Conservation (phyloP, 2,329 filamentous ascomycete genomes). For the Alternaria arbusti region DNA sequence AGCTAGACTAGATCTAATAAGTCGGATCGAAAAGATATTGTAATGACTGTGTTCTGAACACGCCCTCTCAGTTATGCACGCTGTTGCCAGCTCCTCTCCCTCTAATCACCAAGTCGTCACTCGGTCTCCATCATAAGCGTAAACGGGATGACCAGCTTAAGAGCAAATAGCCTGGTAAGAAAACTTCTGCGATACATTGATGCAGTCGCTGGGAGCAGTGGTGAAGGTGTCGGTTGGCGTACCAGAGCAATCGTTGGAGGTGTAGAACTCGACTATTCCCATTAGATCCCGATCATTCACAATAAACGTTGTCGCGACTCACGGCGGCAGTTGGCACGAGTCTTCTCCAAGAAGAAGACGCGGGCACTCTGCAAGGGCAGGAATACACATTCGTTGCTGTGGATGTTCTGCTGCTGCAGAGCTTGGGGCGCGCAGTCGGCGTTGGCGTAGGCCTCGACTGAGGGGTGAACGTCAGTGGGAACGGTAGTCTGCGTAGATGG, state of each 20-base stretch:
- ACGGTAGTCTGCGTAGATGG: neutral
- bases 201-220: conserved; percentile 4
- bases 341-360: conserved; percentile 10
- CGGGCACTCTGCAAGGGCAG: conserved; percentile 4
- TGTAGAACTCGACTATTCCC: conserved; percentile 3
- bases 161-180: conserved; percentile 7
- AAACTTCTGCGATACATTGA: conserved; percentile 3
- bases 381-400: conserved; percentile 5
- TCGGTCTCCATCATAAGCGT: neutral
- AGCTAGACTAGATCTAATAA: neutral
- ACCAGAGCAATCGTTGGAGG: neutral
- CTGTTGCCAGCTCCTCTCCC: neutral
- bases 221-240: neutral
- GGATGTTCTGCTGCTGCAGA: conserved; percentile 4
- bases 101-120: neutral
- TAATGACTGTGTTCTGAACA: neutral
- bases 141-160: neutral
- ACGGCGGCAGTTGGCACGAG: conserved; percentile 5
- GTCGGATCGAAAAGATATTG: neutral
- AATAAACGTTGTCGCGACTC: neutral
- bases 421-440: neutral
- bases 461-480: neutral
- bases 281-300: neutral
- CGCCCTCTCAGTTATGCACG: neutral
- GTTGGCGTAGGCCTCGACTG: conserved; percentile 7